phyloP scores from a whole-genome alignment of 768 basidiomycete genomes.

The Phallus indusiatus region DNA sequence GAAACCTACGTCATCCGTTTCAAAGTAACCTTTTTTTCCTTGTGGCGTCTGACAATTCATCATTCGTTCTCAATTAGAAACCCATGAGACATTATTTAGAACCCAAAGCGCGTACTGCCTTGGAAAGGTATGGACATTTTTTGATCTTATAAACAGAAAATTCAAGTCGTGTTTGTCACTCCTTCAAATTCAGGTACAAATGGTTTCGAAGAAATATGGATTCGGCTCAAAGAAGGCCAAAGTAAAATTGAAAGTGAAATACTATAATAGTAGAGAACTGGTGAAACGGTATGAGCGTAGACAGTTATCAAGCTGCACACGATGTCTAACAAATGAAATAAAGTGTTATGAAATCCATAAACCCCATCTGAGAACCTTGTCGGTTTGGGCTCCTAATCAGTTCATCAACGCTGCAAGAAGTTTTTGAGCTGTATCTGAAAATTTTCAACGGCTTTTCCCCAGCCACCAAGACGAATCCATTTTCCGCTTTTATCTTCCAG shows the following conservation, averaged over 20 bases:
- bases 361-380: too few relatives aligned
- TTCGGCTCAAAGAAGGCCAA: conserved; percentile 22
- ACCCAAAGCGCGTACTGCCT: conserved; percentile 84
- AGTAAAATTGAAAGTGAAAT: conserved; percentile 96
- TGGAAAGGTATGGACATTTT: conserved; percentile 93
- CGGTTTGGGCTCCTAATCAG: background rate
- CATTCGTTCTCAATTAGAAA: conserved; percentile 64
- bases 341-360: too few relatives aligned
- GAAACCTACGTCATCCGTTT: conserved; percentile 93
- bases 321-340: too few relatives aligned
- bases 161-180: conserved; percentile 87
- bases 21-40: conserved; percentile 68
- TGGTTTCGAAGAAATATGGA: conserved; percentile 50
- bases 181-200: conserved; percentile 20
- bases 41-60: background rate
- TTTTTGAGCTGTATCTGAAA: background rate
- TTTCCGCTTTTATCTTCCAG: conserved; percentile 17
- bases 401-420: background rate
- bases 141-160: conserved; percentile 87
- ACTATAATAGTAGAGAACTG: conserved; percentile 63
- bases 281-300: conserved; percentile 59
- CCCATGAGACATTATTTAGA: conserved; percentile 70
- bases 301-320: too few relatives aligned
- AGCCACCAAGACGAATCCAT: conserved; percentile 46
- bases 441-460: conserved; percentile 30